Evolutionary conservation across 148 eudicot genomes (phyloP).

Genomic region (Talinum fruticosum): DNA sequence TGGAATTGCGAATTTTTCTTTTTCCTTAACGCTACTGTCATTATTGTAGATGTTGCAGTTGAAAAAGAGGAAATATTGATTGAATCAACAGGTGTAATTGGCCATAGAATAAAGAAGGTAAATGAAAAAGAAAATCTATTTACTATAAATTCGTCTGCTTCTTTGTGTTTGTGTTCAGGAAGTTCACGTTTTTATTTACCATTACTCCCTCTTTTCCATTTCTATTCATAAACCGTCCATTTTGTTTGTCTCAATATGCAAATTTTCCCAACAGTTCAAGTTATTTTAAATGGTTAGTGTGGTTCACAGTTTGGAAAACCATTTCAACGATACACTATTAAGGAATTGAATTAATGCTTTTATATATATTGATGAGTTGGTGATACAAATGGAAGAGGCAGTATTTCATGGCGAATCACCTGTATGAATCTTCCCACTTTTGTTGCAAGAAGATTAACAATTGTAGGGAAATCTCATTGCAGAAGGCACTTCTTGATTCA

Average conservation of each 20-base stretch:
- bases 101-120: slow-evolving; percentile 97
- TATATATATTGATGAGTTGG: neutral
- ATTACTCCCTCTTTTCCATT: neutral
- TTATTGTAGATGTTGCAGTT: slow-evolving; percentile 60
- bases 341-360: neutral
- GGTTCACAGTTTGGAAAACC: neutral
- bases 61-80: slow-evolving; percentile 66
- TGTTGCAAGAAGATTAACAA: slow-evolving; percentile 11
- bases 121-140: neutral
- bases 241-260: neutral
- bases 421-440: slow-evolving; percentile 1
- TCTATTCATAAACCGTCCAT: neutral
- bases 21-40: neutral
- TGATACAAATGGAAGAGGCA: neutral
- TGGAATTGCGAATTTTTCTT: neutral
- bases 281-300: neutral
- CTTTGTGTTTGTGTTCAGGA: neutral
- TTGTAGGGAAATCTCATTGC: slow-evolving; percentile 28
- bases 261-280: neutral
- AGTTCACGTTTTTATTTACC: neutral
- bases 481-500: slow-evolving; percentile 83
- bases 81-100: slow-evolving; percentile 98
- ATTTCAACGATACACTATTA: neutral
- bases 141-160: neutral
- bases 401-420: neutral